phyloP scores from a whole-genome alignment of 345 rosid genomes.

The Sisymbrium irio region DNA sequence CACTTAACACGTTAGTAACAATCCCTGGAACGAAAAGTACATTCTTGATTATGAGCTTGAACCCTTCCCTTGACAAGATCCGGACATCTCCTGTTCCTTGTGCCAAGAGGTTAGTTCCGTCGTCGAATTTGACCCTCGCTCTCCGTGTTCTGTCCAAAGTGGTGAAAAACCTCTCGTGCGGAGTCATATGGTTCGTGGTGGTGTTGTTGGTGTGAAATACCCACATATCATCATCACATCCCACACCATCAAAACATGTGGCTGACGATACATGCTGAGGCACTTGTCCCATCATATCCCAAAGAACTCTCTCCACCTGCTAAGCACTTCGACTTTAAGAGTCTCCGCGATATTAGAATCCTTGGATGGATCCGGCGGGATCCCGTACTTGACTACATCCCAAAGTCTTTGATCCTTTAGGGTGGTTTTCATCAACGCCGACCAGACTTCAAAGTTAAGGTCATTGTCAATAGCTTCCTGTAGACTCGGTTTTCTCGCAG shows the following conservation, averaged over 20 bases:
- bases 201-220: neutral
- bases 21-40: neutral
- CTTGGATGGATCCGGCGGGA: too few species aligned
- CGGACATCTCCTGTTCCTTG: neutral
- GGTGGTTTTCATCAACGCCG: neutral
- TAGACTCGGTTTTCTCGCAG: neutral
- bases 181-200: slow-evolving; percentile 12
- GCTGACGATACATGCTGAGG: neutral
- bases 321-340: too few species aligned
- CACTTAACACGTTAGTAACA: neutral
- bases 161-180: neutral
- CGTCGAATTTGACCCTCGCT: neutral
- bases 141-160: neutral
- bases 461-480: neutral
- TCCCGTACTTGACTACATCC: too few species aligned
- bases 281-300: neutral
- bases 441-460: neutral
- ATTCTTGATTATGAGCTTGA: neutral
- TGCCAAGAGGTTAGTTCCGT: neutral
- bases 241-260: too few species aligned
- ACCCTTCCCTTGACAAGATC: neutral
- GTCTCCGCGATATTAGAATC: too few species aligned
- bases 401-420: neutral
- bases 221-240: neutral
- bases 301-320: too few species aligned